Evolutionary conservation across 192 early-diverging fungal genomes (phyloP).

Genomic region (Blastocladiella britannica): DNA sequence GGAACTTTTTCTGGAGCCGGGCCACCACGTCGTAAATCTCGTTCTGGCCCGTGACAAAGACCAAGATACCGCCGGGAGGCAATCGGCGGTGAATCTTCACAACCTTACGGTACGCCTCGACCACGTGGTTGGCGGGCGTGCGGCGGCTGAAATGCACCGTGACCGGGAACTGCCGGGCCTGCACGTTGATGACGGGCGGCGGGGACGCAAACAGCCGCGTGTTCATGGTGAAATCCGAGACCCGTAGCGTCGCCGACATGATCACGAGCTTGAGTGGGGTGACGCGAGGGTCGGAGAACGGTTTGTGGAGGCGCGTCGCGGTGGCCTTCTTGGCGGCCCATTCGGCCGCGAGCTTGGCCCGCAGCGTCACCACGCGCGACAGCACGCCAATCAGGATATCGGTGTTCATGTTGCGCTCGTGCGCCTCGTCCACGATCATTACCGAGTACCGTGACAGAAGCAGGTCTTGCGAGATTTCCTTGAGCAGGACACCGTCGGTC

Average conservation of each 20-base stretch:
- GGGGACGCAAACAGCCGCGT: conserved; percentile 40
- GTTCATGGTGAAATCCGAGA: conserved; percentile 86
- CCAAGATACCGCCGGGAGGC: conserved; percentile 81
- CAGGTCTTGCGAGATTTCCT: conserved; percentile 73
- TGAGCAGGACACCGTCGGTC: conserved; percentile 96
- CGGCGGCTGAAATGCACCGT: conserved; percentile 76
- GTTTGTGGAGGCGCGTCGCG: conserved; percentile 8
- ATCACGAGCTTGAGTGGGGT: conserved; percentile 78
- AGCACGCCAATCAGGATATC: conserved; percentile 96
- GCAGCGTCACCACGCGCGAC: conserved; percentile 62
- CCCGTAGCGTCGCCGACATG: conserved; percentile 95
- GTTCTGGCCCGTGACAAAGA: conserved; percentile 87
- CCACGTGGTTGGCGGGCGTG: conserved; percentile 78
- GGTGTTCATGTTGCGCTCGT: conserved; percentile 92
- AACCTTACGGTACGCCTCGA: conserved; percentile 76
- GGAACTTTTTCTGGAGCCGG: conserved; percentile 51
- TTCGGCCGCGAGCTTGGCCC: conserved; percentile 38
- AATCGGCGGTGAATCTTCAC: conserved; percentile 79
- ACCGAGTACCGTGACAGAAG: conserved; percentile 81
- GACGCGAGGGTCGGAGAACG: background rate
- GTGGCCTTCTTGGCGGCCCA: conserved; percentile 15
- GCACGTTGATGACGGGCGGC: conserved; percentile 68
- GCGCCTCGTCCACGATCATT: conserved; percentile 96
- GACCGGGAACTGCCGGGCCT: conserved; percentile 77
- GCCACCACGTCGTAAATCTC: conserved; percentile 68